Percentiles rank a stretch among this genome's conserved stretches.
phyloP scores from a whole-genome alignment of 1,284 basidiomycete genomes.

The Boletus coffeatus region DNA sequence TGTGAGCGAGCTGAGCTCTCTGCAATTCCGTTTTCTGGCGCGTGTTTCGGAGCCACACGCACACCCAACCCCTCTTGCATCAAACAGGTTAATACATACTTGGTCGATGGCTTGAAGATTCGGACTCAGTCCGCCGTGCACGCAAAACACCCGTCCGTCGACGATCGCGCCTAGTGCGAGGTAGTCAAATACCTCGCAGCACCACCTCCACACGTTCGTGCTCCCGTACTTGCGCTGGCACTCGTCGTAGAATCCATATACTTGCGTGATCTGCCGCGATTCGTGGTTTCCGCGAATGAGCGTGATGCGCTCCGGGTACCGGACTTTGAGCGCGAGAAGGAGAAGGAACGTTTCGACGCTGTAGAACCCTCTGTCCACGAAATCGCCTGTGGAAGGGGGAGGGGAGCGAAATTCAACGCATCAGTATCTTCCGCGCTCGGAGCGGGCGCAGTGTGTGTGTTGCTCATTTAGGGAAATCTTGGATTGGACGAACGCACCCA shows the following conservation, averaged over 20 bases:
- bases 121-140: conserved; percentile 92
- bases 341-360: conserved; percentile 96
- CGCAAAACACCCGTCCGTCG: conserved; percentile 90
- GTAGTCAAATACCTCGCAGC: conserved; percentile 98
- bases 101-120: conserved; percentile 82
- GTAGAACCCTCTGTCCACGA: conserved; percentile 97
- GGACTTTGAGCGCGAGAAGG: conserved; percentile 92
- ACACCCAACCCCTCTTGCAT: conserved; percentile 3
- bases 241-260: conserved; percentile 99
- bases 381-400: conserved; percentile 60
- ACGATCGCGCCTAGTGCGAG: conserved; percentile 92
- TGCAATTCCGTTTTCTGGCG: conserved; percentile 1
- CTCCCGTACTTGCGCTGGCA: conserved; percentile 96
- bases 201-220: conserved; percentile 96
- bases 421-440: conserved; percentile 5
- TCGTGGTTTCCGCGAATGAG: conserved; percentile 99
- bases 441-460: background rate
- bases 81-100: conserved; percentile 42
- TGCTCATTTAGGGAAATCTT: background rate
- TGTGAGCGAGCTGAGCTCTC: conserved; percentile 17
- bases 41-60: conserved; percentile 24
- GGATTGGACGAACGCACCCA: conserved; percentile 60
- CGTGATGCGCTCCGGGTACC: conserved; percentile 96
- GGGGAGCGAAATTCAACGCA: background rate
- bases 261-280: conserved; percentile 97